A percentile compares a stretch with the other conserved stretches of the same genome.
Conservation (phyloP, 495 filamentous ascomycete species). For the Extremus antarcticus region DNA sequence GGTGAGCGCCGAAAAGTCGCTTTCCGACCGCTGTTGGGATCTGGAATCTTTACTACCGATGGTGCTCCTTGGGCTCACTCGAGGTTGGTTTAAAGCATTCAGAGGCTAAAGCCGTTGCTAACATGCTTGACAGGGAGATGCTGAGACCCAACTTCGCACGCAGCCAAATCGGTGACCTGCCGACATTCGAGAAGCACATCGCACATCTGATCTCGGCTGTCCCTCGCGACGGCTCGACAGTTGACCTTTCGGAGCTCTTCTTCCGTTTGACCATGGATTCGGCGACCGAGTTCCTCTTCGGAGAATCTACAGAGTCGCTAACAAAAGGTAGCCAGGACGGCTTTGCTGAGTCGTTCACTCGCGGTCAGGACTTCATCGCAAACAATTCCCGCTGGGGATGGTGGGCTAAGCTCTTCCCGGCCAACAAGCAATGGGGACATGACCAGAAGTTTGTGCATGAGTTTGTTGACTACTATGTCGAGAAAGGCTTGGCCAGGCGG, state of each 20-base stretch:
- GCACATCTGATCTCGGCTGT: conserved; percentile 37
- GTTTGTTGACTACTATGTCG: conserved; percentile 38
- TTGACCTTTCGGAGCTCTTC: conserved; percentile 58
- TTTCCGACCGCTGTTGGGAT: conserved; percentile 48
- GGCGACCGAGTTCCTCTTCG: conserved; percentile 64
- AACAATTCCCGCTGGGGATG: conserved; percentile 8
- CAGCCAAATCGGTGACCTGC: conserved; percentile 49
- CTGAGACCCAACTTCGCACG: conserved; percentile 54
- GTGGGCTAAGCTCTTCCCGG: conserved; percentile 4
- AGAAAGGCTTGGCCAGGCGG: conserved; percentile 21
- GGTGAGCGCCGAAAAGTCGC: conserved; percentile 35
- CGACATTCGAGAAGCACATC: conserved; percentile 51
- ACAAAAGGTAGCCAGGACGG: conserved; percentile 14
- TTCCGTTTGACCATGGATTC: conserved; percentile 58
- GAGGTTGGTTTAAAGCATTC: too few relatives aligned
- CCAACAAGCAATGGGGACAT: conserved; percentile 10
- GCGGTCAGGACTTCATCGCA: conserved; percentile 14
- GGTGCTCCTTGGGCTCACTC: conserved; percentile 57
- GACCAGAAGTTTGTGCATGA: conserved; percentile 31
- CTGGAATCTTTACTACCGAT: conserved; percentile 57
- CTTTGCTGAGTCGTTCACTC: conserved; percentile 15
- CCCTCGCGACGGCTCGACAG: conserved; percentile 37
- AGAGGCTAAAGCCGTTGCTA: too few relatives aligned
- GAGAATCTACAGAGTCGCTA: conserved; percentile 40
- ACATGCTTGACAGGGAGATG: conserved; percentile 43